Conservation (phyloP, 768 basidiomycete species). For the Auricularia sp. region DNA sequence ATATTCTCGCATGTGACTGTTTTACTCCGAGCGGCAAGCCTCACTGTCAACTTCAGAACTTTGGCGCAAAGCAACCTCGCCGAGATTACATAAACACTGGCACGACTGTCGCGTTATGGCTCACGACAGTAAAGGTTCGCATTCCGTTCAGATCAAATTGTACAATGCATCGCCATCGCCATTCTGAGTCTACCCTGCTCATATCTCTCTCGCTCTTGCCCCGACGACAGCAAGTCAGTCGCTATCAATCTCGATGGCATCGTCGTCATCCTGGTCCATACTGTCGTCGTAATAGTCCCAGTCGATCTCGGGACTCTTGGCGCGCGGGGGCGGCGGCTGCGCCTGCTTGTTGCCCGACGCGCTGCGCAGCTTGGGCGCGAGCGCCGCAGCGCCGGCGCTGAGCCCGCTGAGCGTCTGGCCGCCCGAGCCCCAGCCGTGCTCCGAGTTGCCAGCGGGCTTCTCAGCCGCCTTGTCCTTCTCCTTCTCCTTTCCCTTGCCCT, state of each 20-base stretch:
- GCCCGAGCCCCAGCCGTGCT: slow-evolving; percentile 22
- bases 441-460: slow-evolving; percentile 15
- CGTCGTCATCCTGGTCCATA: slow-evolving; percentile 61
- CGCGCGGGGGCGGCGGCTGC: slow-evolving; percentile 18
- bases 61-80: too few relatives aligned
- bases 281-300: slow-evolving; percentile 34
- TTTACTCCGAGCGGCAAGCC: too few relatives aligned
- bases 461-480: slow-evolving; percentile 30
- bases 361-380: slow-evolving; percentile 46
- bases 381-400: slow-evolving; percentile 26
- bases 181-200: too few relatives aligned
- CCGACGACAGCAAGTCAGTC: slow-evolving; percentile 32
- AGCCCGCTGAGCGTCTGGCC: slow-evolving; percentile 44
- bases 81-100: too few relatives aligned
- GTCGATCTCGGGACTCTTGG: slow-evolving; percentile 57
- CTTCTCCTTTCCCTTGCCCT: slow-evolving; percentile 43
- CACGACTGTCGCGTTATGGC: too few relatives aligned
- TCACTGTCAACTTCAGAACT: too few relatives aligned
- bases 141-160: too few relatives aligned
- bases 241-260: slow-evolving; percentile 77
- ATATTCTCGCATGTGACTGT: too few relatives aligned
- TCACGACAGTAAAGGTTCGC: too few relatives aligned
- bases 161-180: too few relatives aligned
- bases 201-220: too few relatives aligned
- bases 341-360: slow-evolving; percentile 32